These are phyloP conservation scores for Ogataea nitratoaversa DNA, from an alignment of 805 yeast genomes.

Conservation along the genomic window DNA sequence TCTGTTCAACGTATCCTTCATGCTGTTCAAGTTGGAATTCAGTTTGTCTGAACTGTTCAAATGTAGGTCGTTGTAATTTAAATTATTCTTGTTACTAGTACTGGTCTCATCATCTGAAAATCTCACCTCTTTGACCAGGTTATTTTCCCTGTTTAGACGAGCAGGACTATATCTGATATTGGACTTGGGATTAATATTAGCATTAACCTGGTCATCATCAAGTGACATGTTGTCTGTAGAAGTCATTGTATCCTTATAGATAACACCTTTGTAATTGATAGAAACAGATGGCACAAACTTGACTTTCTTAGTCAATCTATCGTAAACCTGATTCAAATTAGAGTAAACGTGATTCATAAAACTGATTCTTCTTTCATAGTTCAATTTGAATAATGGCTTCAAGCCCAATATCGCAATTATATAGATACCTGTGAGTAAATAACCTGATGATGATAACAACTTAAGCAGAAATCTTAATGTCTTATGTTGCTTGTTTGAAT, in stretches of 20 bases:
- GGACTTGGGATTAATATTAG: constrained; percentile 6
- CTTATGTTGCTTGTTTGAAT: constrained; percentile 18
- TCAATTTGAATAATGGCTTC: constrained; percentile 37
- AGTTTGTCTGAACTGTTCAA: constrained; percentile 14
- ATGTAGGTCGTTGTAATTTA: constrained; percentile 10
- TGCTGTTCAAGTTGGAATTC: constrained; percentile 24
- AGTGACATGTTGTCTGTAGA: constrained; percentile 18
- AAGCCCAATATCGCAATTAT: constrained; percentile 31
- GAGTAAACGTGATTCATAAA: constrained; percentile 27
- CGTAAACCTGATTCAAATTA: constrained; percentile 26
- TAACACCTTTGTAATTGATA: constrained; percentile 36
- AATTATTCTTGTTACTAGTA: constrained; percentile 7
- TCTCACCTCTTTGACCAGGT: constrained; percentile 18
- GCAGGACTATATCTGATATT: not conserved
- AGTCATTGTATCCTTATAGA: constrained; percentile 33
- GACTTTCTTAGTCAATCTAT: constrained; percentile 23
- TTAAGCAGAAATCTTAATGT: constrained; percentile 26
- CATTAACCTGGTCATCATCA: constrained; percentile 12
- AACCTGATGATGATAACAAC: constrained; percentile 35
- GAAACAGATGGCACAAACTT: constrained; percentile 38
- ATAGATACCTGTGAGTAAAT: constrained; percentile 28
- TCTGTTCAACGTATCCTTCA: constrained; percentile 27
- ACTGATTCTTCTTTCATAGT: constrained; percentile 36
- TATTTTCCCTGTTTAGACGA: constrained; percentile 1
- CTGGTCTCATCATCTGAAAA: constrained; percentile 15